These are phyloP conservation scores for Mucor circinelloides DNA, from an alignment of 371 early-diverging fungal species.

Conservation along the genomic window DNA sequence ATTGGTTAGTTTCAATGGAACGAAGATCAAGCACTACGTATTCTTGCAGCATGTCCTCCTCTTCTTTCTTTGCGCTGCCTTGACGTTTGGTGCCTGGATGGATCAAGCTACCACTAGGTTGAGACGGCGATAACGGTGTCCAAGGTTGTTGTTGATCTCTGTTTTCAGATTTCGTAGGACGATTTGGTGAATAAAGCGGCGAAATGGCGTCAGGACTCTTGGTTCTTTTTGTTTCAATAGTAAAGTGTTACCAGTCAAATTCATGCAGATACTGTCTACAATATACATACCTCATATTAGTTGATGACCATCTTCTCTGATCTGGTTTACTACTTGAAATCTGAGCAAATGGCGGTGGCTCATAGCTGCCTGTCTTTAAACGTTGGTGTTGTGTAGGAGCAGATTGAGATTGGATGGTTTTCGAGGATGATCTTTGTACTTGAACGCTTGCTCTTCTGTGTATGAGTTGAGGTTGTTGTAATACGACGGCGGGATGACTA, in stretches of 20 bases:
- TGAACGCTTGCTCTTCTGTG: neutral
- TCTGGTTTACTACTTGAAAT: neutral
- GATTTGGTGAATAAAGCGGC: slow-evolving; percentile 20
- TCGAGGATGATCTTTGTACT: neutral
- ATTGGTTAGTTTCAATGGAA: slow-evolving; percentile 83
- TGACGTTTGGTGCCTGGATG: slow-evolving; percentile 13
- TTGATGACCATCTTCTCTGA: slow-evolving; percentile 2
- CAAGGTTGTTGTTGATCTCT: slow-evolving; percentile 1
- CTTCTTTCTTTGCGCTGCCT: slow-evolving; percentile 20
- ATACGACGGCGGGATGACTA: slow-evolving; percentile 69
- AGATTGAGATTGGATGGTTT: neutral
- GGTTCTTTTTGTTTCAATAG: neutral
- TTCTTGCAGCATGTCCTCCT: slow-evolving; percentile 71
- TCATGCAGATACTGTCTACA: neutral
- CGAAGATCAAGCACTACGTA: slow-evolving; percentile 88
- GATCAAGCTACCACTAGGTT: neutral
- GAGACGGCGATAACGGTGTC: slow-evolving; percentile 15
- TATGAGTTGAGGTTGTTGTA: slow-evolving; percentile 2
- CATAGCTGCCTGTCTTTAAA: slow-evolving; percentile 13
- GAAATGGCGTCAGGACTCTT: slow-evolving; percentile 1
- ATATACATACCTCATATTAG: slow-evolving; percentile 1
- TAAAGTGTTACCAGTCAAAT: neutral
- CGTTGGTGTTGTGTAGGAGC: neutral
- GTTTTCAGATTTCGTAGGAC: slow-evolving; percentile 8
- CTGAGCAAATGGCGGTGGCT: slow-evolving; percentile 44